Evolutionary conservation across 495 filamentous ascomycete species (phyloP).

Genomic region (Aspergillus campestris): DNA sequence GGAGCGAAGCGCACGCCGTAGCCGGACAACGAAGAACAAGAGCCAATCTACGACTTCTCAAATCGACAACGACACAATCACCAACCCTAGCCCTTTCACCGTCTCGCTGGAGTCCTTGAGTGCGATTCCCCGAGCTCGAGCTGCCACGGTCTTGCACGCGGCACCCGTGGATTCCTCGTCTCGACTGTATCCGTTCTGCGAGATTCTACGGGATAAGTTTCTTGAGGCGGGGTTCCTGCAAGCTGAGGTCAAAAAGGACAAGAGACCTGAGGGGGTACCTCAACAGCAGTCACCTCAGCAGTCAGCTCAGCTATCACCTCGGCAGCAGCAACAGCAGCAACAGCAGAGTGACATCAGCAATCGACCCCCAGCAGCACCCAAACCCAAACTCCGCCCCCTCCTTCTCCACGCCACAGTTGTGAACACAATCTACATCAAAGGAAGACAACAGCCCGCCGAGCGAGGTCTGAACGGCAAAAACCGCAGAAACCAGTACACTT

Average conservation of each 20-base stretch:
- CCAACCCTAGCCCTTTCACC: constrained; percentile 11
- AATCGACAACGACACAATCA: too few relatives aligned
- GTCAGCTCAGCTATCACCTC: not conserved
- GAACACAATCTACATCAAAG: constrained; percentile 72
- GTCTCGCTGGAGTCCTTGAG: constrained; percentile 33
- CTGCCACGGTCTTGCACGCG: constrained; percentile 47
- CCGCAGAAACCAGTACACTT: constrained; percentile 17
- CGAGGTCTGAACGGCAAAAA: constrained; percentile 24
- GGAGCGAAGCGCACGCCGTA: constrained; percentile 4
- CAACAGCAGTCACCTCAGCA: not conserved
- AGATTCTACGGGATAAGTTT: constrained; percentile 52
- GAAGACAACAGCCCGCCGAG: constrained; percentile 23
- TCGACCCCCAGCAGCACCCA: not conserved
- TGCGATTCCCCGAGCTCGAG: constrained; percentile 22
- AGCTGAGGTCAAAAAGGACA: constrained; percentile 30
- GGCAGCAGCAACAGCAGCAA: not conserved
- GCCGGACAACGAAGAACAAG: not conserved
- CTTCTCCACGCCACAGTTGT: constrained; percentile 78
- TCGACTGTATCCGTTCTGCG: constrained; percentile 54
- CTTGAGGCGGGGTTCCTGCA: constrained; percentile 52
- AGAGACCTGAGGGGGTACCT: not conserved
- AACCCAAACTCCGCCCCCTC: constrained; percentile 45
- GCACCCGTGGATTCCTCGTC: constrained; percentile 47
- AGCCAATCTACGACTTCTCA: not conserved
- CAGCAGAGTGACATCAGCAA: not conserved